Conservation (phyloP, 805 yeast species). For the Candida arabinofermentans region DNA sequence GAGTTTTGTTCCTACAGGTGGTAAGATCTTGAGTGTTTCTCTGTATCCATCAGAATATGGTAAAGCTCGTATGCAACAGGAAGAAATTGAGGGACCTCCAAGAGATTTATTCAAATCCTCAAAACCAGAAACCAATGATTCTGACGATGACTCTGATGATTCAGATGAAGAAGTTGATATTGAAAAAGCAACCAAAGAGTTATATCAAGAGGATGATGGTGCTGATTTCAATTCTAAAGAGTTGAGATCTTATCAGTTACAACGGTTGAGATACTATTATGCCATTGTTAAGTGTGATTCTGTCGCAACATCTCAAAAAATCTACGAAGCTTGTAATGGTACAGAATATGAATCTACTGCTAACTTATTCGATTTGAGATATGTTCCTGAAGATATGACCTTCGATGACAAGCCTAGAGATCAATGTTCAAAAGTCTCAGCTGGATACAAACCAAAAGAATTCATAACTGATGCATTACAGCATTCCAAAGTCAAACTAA, state of each 20-base stretch:
- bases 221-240: conserved; percentile 81
- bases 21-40: conserved; percentile 61
- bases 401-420: conserved; percentile 80
- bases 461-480: conserved; percentile 95
- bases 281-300: conserved; percentile 86
- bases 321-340: conserved; percentile 88
- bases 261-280: conserved; percentile 87
- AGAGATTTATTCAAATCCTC: conserved; percentile 65
- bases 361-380: conserved; percentile 86
- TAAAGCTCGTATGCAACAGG: conserved; percentile 83
- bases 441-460: conserved; percentile 68
- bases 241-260: conserved; percentile 85
- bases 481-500: conserved; percentile 90
- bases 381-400: conserved; percentile 88
- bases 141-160: conserved; percentile 36
- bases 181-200: conserved; percentile 56
- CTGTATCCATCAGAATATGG: conserved; percentile 92
- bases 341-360: conserved; percentile 96
- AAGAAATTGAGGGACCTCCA: conserved; percentile 91
- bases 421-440: conserved; percentile 65
- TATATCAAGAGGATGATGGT: conserved; percentile 77
- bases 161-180: conserved; percentile 45
- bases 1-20: conserved; percentile 77
- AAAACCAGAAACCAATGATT: conserved; percentile 35
- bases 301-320: conserved; percentile 61